Evolutionary conservation across 1,284 basidiomycete genomes (phyloP).

Genomic region (Cryptococcus depauperatus): DNA sequence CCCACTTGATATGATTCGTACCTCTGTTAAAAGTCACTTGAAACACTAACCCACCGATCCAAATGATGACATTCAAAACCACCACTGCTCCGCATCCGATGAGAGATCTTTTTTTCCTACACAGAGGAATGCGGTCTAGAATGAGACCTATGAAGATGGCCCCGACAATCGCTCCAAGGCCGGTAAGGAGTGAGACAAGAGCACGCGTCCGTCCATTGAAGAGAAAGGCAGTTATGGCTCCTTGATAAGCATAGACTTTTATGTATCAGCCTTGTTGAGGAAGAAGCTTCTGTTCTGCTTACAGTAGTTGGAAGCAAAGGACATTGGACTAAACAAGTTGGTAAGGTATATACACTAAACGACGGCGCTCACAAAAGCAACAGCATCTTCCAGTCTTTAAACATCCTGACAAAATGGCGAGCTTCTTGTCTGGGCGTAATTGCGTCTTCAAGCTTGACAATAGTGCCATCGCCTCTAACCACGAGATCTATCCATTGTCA

Average conservation of each 20-base stretch:
- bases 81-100: constrained; percentile 24
- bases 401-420: constrained; percentile 18
- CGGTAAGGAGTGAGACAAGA: constrained; percentile 28
- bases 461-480: constrained; percentile 31
- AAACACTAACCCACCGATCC: constrained; percentile 33
- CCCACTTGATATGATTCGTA: constrained; percentile 13
- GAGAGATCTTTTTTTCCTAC: constrained; percentile 29
- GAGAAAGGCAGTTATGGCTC: constrained; percentile 28
- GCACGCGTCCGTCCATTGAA: constrained; percentile 37
- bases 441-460: constrained; percentile 26
- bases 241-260: constrained; percentile 34
- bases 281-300: background rate
- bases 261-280: background rate
- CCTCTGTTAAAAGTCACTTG: constrained; percentile 27
- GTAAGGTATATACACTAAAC: background rate
- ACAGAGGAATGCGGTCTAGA: constrained; percentile 32
- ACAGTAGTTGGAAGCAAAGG: constrained; percentile 36
- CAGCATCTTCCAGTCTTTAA: constrained; percentile 36
- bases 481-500: constrained; percentile 15
- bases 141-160: constrained; percentile 35
- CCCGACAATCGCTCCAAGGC: constrained; percentile 34
- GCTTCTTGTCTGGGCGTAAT: constrained; percentile 24
- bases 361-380: constrained; percentile 19
- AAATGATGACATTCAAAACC: constrained; percentile 26
- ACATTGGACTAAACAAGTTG: constrained; percentile 24